phyloP scores from a whole-genome alignment of 2,329 filamentous ascomycete genomes.

The Cryphonectria radicalis region DNA sequence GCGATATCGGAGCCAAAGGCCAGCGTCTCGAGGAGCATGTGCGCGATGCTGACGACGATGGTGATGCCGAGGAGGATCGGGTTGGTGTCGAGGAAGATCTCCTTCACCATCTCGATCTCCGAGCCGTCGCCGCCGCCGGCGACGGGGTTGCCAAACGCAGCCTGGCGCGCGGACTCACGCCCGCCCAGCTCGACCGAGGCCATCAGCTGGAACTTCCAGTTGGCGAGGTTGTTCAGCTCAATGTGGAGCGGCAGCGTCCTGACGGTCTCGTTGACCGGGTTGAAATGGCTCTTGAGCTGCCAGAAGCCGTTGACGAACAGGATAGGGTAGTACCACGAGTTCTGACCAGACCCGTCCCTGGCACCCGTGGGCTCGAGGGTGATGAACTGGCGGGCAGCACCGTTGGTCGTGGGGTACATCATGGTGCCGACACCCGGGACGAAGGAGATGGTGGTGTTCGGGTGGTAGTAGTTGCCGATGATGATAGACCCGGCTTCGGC shows the following conservation, averaged over 20 bases:
- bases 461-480: constrained; percentile 82
- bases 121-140: constrained; percentile 84
- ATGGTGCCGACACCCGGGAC: constrained; percentile 78
- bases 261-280: constrained; percentile 86
- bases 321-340: constrained; percentile 92
- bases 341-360: constrained; percentile 80
- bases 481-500: constrained; percentile 68
- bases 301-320: constrained; percentile 96
- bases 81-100: constrained; percentile 92
- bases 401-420: constrained; percentile 68
- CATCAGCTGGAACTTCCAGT: constrained; percentile 90
- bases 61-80: constrained; percentile 87
- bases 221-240: constrained; percentile 76
- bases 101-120: constrained; percentile 97
- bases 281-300: constrained; percentile 93
- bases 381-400: constrained; percentile 77
- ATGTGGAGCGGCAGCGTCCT: constrained; percentile 81
- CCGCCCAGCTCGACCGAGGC: constrained; percentile 85
- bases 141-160: constrained; percentile 72
- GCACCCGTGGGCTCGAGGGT: constrained; percentile 79
- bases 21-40: constrained; percentile 93
- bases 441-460: constrained; percentile 88
- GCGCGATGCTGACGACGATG: constrained; percentile 79
- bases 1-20: constrained; percentile 98
- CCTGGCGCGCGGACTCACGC: constrained; percentile 79